Base-by-base conservation (phyloP, 345 rosid species). In the Adansonia digitata region DNA sequence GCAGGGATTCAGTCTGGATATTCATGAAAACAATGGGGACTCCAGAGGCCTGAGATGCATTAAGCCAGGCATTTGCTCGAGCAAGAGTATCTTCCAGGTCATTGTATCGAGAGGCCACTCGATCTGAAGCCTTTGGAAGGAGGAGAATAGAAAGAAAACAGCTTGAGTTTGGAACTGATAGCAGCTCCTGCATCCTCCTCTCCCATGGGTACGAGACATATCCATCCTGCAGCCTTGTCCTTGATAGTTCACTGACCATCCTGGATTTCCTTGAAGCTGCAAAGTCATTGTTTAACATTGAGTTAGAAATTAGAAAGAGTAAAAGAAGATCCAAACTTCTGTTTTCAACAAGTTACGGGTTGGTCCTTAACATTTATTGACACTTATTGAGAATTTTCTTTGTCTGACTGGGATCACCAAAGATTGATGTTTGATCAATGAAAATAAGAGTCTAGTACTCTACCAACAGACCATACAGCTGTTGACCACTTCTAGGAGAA, bases 31-130 rank as follows among this genome's bases (percentile, higher is more conserved):
- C 91, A 69, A 92, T 78, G 0, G 98, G 99, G 55, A 93, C 94
- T 0, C 99, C 98, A 37, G 88, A 82, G 42, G 86, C 86, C 79
- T 91, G 97, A 69, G 99, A 91, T 3, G 96, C 89, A 43, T 83
- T 82, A 34, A 95, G 85, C 99, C 99, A 95, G 4, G 92, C 86
- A 75, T 91, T 89, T 18, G 98, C 99, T 61, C 98, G 87, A 46
- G 99, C 93, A 59, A 95, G 92, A 15, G 99, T 95, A 80, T 95
- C 98, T 77, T 93, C 99, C 83, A 91, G 78, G 76, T 91, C 98
- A 18, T 91, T 92, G 82, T 92, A 95, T 37, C 92, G 88, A n/a
- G 99, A 91, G 56, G 91, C 90, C 29, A 84, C 81, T 35, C 77
- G 81, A 76, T 92, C 97, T 0, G 94, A 86, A 52, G 86, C 95